These are phyloP conservation scores for Mortierella sp. DNA, from an alignment of 371 early-diverging fungal species.

Conservation along the genomic window DNA sequence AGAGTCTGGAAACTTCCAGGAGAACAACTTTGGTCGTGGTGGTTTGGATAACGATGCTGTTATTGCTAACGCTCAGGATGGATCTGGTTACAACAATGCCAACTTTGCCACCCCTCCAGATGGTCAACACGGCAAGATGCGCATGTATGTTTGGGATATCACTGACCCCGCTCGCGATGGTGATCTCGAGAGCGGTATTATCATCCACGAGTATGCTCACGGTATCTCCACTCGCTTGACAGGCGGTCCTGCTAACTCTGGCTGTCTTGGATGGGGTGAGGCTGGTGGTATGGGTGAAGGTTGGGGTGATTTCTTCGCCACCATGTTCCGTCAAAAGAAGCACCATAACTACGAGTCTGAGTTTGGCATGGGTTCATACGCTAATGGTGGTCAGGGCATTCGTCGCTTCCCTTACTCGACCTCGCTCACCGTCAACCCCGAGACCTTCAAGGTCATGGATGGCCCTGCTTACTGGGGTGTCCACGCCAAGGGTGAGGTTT, in stretches of 20 bases:
- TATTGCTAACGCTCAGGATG: conserved; percentile 96
- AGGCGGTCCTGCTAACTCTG: conserved; percentile 92
- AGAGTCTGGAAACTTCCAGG: conserved; percentile 95
- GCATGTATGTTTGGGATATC: conserved; percentile 92
- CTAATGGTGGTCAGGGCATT: conserved; percentile 86
- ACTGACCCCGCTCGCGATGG: conserved; percentile 89
- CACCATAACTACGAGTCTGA: conserved; percentile 69
- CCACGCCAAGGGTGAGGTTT: conserved; percentile 96
- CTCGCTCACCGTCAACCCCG: conserved; percentile 83
- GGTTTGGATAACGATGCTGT: conserved; percentile 88
- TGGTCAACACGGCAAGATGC: conserved; percentile 91
- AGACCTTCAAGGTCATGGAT: conserved; percentile 84
- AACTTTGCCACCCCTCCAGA: conserved; percentile 98
- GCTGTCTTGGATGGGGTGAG: conserved; percentile 95
- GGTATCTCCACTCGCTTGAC: conserved; percentile 93
- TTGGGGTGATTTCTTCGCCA: conserved; percentile 97
- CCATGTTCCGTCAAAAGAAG: conserved; percentile 80
- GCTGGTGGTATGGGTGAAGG: conserved; percentile 97
- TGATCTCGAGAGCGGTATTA: conserved; percentile 93
- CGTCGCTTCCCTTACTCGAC: conserved; percentile 94
- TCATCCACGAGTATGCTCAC: conserved; percentile 94
- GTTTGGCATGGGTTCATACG: conserved; percentile 90
- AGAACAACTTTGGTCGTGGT: conserved; percentile 87
- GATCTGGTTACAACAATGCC: conserved; percentile 92
- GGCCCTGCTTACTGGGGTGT: conserved; percentile 93